Evolutionary conservation across 345 rosid genomes (phyloP).

Genomic region (Corymbia maculata): DNA sequence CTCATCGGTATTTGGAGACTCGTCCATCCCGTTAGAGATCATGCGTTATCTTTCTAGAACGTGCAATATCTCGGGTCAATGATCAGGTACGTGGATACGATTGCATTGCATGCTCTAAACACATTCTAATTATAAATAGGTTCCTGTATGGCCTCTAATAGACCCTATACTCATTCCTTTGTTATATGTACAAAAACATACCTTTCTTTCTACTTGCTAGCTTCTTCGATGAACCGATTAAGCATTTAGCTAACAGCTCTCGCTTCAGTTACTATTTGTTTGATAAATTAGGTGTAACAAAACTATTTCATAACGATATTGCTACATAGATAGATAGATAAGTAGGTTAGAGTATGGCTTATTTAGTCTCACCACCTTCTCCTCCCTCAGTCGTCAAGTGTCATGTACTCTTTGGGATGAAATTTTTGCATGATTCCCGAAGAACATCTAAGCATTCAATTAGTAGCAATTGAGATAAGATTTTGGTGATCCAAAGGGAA

Average conservation of each 20-base stretch:
- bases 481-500: neutral
- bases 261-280: neutral
- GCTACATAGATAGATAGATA: neutral
- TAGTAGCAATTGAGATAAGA: neutral
- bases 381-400: neutral
- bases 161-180: fast-evolving
- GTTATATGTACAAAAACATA: neutral
- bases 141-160: fast-evolving
- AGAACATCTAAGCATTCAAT: neutral
- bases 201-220: neutral
- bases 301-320: neutral
- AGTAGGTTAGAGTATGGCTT: neutral
- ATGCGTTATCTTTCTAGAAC: neutral
- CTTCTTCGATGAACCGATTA: fast-evolving
- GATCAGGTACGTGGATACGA: fast-evolving
- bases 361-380: neutral
- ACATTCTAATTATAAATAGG: neutral
- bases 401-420: neutral
- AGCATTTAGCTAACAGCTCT: neutral
- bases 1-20: neutral
- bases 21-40: neutral
- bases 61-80: neutral
- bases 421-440: neutral
- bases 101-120: neutral
- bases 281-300: neutral